Conservation (phyloP, 768 basidiomycete species). For the Boletus rufocinnamomeus region DNA sequence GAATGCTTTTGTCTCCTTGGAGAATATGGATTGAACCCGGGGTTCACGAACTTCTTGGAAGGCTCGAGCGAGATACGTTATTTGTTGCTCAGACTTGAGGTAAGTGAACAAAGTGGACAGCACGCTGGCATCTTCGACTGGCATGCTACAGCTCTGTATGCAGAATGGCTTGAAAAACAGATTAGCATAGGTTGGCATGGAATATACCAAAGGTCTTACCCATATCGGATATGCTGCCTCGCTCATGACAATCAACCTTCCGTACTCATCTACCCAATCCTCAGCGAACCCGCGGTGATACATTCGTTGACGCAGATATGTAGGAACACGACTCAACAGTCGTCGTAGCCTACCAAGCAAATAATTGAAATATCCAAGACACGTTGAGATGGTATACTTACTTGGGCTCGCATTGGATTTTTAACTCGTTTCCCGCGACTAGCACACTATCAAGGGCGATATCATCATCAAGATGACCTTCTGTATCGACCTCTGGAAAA, state of each 20-base stretch:
- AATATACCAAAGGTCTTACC: conserved; percentile 33
- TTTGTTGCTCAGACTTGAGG: conserved; percentile 48
- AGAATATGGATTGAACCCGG: conserved; percentile 45
- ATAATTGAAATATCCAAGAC: neutral
- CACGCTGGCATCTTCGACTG: conserved; percentile 38
- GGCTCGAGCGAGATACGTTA: conserved; percentile 52
- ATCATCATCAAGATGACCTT: conserved; percentile 37
- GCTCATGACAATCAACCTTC: conserved; percentile 54
- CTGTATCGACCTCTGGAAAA: conserved; percentile 41
- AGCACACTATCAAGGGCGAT: conserved; percentile 23
- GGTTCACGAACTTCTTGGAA: conserved; percentile 63
- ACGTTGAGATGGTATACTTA: conserved; percentile 20
- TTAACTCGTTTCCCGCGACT: conserved; percentile 38
- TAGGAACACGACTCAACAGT: conserved; percentile 37
- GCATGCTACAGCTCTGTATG: conserved; percentile 39
- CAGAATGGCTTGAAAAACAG: conserved; percentile 46
- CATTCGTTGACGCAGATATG: conserved; percentile 42
- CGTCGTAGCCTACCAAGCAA: conserved; percentile 39
- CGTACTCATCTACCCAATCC: conserved; percentile 52
- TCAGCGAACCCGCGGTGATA: conserved; percentile 44
- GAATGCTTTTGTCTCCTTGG: conserved; percentile 48
- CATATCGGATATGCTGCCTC: conserved; percentile 63
- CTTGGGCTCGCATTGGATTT: conserved; percentile 42
- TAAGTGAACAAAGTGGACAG: conserved; percentile 41
- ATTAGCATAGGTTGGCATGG: neutral